phyloP scores from a whole-genome alignment of 179 eudicot species.

The Drosera spatulata region DNA sequence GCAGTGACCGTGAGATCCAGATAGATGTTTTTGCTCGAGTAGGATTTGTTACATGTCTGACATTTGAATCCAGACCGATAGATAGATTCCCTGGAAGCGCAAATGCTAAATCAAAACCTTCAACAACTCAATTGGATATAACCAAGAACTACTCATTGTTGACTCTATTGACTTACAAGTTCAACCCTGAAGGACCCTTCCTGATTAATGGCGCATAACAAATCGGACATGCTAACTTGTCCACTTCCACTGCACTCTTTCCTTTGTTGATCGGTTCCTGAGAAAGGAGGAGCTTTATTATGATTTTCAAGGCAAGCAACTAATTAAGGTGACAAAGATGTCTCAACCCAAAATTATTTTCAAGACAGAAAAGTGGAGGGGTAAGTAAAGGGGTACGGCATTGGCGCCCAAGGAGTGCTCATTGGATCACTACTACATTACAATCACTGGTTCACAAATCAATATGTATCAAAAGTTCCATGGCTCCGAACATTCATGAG shows the following conservation, averaged over 20 bases:
- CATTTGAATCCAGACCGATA: conserved; percentile 93
- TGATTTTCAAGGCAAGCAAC: neutral
- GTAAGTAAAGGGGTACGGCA: too few species aligned
- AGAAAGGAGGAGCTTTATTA: neutral
- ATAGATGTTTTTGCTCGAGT: conserved; percentile 82
- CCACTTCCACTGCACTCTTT: conserved; percentile 20
- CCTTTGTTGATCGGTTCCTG: conserved; percentile 34
- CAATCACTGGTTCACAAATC: too few species aligned
- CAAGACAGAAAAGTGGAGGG: too few species aligned
- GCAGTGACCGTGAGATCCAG: conserved; percentile 92
- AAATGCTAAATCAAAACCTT: conserved; percentile 11
- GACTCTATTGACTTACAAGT: conserved; percentile 53
- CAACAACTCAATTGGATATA: conserved; percentile 6
- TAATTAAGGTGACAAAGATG: neutral
- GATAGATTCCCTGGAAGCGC: conserved; percentile 66
- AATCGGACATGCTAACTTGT: conserved; percentile 73
- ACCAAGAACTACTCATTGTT: neutral
- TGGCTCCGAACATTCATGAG: too few species aligned
- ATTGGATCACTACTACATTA: too few species aligned
- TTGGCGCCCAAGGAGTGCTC: too few species aligned
- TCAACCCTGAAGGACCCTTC: conserved; percentile 76
- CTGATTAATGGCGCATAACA: conserved; percentile 69
- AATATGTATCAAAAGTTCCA: too few species aligned
- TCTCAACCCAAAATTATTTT: too few species aligned
- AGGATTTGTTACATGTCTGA: conserved; percentile 62